Percentiles rank a stretch among this genome's conserved stretches.
Conservation (phyloP, 2,329 filamentous ascomycete species). For the Dactylellina parvicollis region DNA sequence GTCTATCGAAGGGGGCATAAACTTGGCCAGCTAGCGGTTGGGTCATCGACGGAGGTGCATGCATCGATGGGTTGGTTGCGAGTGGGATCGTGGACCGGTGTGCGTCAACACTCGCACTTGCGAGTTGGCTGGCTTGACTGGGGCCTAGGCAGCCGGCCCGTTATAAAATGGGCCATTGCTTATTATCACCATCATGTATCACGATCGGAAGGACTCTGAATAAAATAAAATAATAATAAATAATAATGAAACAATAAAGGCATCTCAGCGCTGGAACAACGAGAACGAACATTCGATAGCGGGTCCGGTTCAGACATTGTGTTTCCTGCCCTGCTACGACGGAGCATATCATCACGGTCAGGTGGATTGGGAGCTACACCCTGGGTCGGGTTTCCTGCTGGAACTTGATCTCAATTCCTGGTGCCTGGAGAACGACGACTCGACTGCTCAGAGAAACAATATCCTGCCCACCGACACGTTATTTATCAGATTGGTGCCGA, state of each 20-base stretch:
- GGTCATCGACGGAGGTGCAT: not conserved
- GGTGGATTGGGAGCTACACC: not conserved
- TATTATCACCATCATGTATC: too few relatives aligned
- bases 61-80: not conserved
- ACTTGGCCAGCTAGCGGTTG: slow-evolving; percentile 5
- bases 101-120: too few relatives aligned
- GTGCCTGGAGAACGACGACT: slow-evolving; percentile 29
- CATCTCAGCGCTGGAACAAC: not conserved
- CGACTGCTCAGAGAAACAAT: slow-evolving; percentile 17
- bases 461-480: slow-evolving; percentile 26
- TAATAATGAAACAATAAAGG: not conserved
- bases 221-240: not conserved
- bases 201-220: too few relatives aligned
- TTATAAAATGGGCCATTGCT: slow-evolving; percentile 29
- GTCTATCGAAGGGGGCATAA: not conserved
- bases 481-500: slow-evolving; percentile 29
- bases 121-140: too few relatives aligned
- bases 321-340: slow-evolving; percentile 8
- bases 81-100: slow-evolving; percentile 26
- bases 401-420: slow-evolving; percentile 17
- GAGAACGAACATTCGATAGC: slow-evolving; percentile 5
- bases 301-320: not conserved
- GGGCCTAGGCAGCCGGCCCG: slow-evolving; percentile 44
- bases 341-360: slow-evolving; percentile 32
- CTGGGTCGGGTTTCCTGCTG: slow-evolving; percentile 11